These are phyloP conservation scores for Lentinula lateritia DNA, from an alignment of 768 basidiomycete species.

Conservation along the genomic window DNA sequence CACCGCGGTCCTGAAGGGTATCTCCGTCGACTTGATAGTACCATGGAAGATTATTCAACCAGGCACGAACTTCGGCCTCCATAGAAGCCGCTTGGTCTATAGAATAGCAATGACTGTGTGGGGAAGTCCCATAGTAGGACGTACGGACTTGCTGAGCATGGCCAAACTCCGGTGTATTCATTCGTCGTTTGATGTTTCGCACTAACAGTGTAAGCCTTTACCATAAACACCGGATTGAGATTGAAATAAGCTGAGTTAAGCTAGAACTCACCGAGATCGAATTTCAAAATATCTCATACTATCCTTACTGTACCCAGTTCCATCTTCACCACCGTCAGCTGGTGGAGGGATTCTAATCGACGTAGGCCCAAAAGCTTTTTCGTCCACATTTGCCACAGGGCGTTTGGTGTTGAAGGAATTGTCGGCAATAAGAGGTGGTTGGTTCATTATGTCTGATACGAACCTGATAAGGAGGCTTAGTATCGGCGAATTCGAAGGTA, in stretches of 20 bases:
- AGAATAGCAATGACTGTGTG: constrained; percentile 34
- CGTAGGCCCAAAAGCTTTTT: constrained; percentile 41
- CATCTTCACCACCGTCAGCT: constrained; percentile 14
- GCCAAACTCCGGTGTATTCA: constrained; percentile 25
- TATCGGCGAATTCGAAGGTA: not conserved
- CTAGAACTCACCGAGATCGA: constrained; percentile 52
- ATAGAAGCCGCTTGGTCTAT: constrained; percentile 58
- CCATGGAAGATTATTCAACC: constrained; percentile 46
- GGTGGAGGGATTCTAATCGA: constrained; percentile 40
- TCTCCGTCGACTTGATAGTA: constrained; percentile 35
- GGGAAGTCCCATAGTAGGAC: constrained; percentile 19
- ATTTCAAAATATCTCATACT: constrained; percentile 45
- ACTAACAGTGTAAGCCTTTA: constrained; percentile 56
- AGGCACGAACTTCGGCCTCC: constrained; percentile 52
- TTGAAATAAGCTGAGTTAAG: not conserved
- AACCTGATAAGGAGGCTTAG: constrained; percentile 40
- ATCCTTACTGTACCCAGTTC: constrained; percentile 11
- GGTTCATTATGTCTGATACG: constrained; percentile 61
- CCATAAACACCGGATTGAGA: constrained; percentile 5
- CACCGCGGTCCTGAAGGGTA: not conserved
- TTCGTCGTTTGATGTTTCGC: constrained; percentile 54
- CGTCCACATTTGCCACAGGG: constrained; percentile 49
- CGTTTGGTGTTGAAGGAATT: constrained; percentile 49
- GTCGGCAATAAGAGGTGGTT: constrained; percentile 54
- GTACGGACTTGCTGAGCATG: constrained; percentile 8